Evolutionary conservation across 257 asterid species (phyloP).

Genomic region (Mitragyna speciosa): DNA sequence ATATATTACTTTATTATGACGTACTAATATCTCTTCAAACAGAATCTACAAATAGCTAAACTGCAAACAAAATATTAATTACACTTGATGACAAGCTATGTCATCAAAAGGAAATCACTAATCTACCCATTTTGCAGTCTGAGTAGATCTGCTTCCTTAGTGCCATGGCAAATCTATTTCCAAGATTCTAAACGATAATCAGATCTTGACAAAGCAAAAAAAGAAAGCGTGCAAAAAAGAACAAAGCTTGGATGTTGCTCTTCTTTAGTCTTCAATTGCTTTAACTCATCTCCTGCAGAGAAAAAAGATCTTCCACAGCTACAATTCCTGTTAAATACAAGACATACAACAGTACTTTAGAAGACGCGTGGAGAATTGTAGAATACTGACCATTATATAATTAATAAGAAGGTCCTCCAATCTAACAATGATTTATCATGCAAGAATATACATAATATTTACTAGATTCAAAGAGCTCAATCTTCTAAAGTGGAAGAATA

Average conservation of each 20-base stretch:
- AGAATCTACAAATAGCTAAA: background rate
- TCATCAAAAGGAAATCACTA: background rate
- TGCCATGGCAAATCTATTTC: background rate
- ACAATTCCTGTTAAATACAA: slow-evolving; percentile 28
- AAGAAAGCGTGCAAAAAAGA: background rate
- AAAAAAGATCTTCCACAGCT: slow-evolving; percentile 15
- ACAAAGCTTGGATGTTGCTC: background rate
- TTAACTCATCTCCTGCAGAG: background rate
- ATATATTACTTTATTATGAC: background rate
- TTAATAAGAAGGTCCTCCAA: background rate
- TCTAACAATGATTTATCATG: too few relatives aligned
- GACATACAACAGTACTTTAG: background rate
- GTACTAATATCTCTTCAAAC: background rate
- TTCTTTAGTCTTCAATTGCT: background rate
- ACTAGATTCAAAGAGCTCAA: background rate
- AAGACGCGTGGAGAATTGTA: background rate
- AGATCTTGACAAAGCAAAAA: background rate
- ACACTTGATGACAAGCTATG: background rate
- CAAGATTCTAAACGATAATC: background rate
- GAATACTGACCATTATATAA: background rate
- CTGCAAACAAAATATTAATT: background rate
- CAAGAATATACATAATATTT: background rate
- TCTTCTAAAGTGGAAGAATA: background rate
- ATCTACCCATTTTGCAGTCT: background rate
- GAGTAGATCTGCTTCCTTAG: background rate